phyloP scores from a whole-genome alignment of 2,329 filamentous ascomycete species.

The Aspergillus persii region DNA sequence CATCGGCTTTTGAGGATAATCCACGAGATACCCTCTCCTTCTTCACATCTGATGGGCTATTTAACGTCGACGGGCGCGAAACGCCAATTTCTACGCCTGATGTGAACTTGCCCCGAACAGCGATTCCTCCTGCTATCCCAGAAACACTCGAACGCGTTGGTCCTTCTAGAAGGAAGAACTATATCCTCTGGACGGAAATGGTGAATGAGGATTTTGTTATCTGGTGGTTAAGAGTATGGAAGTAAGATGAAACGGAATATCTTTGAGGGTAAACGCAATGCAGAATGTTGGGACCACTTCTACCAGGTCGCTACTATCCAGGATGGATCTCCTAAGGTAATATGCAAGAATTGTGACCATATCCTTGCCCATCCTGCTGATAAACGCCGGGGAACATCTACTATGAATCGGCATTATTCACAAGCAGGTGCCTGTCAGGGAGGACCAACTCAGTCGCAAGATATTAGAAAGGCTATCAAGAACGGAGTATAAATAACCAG shows the following conservation, averaged over 20 bases:
- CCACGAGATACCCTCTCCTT: not conserved
- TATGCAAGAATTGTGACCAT: too few relatives aligned
- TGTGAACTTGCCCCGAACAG: not conserved
- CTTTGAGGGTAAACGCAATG: conserved; percentile 1
- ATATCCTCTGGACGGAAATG: conserved; percentile 10
- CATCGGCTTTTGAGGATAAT: conserved; percentile 6
- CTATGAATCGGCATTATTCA: too few relatives aligned
- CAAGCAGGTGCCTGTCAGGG: too few relatives aligned
- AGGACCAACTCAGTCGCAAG: too few relatives aligned
- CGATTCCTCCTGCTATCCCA: not conserved
- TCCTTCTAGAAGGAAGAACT: too few relatives aligned
- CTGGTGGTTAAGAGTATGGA: not conserved
- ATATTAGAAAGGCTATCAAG: not conserved
- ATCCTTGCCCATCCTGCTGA: too few relatives aligned
- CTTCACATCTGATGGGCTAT: not conserved
- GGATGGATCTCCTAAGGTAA: not conserved
- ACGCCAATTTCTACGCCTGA: not conserved
- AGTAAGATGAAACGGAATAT: not conserved
- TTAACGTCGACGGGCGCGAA: not conserved
- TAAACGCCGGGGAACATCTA: too few relatives aligned
- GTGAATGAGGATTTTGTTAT: conserved; percentile 8
- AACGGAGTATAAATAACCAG: too few relatives aligned
- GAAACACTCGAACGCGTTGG: conserved; percentile 4
- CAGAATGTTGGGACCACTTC: not conserved
- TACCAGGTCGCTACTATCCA: not conserved